phyloP scores from a whole-genome alignment of 768 basidiomycete species.

The Russula brevipes region DNA sequence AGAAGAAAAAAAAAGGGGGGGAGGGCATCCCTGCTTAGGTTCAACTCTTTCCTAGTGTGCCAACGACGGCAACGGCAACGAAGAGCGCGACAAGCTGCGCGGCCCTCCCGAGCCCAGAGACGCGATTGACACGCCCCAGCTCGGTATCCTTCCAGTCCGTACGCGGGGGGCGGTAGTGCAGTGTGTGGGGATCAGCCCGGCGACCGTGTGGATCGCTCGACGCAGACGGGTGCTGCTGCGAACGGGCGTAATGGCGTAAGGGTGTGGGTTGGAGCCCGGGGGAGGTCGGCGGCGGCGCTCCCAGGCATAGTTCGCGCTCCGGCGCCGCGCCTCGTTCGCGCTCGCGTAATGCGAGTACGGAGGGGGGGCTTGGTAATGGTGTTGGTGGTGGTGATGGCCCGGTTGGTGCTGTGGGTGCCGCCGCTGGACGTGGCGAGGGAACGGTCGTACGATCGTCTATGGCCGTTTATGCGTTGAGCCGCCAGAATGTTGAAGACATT shows the following conservation, averaged over 20 bases:
- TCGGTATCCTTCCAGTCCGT: conserved; percentile 21
- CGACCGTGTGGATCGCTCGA: not conserved
- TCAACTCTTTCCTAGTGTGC: conserved; percentile 14
- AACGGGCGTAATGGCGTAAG: not conserved
- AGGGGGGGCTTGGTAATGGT: conserved; percentile 18
- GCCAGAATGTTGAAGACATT: not conserved
- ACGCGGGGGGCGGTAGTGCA: conserved; percentile 9
- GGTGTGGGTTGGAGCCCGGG: conserved; percentile 11
- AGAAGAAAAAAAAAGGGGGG: not conserved
- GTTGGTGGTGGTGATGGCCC: not conserved
- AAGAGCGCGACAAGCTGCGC: conserved; percentile 22
- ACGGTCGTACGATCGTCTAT: conserved; percentile 36
- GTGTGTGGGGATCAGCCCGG: not conserved
- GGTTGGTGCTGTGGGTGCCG: not conserved
- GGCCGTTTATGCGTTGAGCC: not conserved
- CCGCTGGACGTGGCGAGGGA: conserved; percentile 17
- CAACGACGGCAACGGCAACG: conserved; percentile 16
- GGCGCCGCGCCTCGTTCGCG: conserved; percentile 31
- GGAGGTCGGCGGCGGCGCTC: conserved; percentile 28
- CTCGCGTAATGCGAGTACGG: conserved; percentile 22
- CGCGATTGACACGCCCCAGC: conserved; percentile 16
- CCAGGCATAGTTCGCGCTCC: conserved; percentile 39
- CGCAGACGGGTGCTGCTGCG: not conserved
- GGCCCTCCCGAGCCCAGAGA: conserved; percentile 23
- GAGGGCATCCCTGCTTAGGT: not conserved